Evolutionary conservation across 192 early-diverging fungal genomes (phyloP).

Genomic region (Lobosporangium transversale): DNA sequence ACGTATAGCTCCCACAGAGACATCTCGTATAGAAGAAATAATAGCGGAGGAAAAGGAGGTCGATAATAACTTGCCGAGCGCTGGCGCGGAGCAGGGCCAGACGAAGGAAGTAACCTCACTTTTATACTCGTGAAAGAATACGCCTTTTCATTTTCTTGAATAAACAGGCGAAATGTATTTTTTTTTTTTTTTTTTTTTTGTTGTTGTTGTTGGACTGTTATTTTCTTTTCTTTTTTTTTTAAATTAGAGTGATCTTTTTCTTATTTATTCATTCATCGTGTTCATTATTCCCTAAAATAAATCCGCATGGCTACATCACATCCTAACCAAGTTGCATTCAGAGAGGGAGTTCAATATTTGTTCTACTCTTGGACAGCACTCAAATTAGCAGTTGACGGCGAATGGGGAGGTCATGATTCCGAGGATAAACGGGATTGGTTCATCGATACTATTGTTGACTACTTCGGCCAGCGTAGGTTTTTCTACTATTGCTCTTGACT

Average conservation of each 20-base stretch:
- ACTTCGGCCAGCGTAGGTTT: slow-evolving; percentile 67
- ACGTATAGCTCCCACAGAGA: background rate
- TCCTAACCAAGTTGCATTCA: slow-evolving; percentile 63
- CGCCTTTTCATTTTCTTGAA: too few species aligned
- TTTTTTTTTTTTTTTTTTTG: too few species aligned
- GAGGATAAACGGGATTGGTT: slow-evolving; percentile 76
- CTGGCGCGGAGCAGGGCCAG: slow-evolving; percentile 17
- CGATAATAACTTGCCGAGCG: slow-evolving; percentile 8
- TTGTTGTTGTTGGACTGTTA: too few species aligned
- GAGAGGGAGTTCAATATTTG: slow-evolving; percentile 70
- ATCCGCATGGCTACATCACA: slow-evolving; percentile 38
- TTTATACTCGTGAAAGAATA: too few species aligned
- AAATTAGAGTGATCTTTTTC: slow-evolving; percentile 2
- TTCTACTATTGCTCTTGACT: background rate
- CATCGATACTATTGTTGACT: slow-evolving; percentile 69
- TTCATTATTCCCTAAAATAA: background rate
- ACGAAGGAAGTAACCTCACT: too few species aligned
- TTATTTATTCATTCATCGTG: background rate
- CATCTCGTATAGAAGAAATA: background rate
- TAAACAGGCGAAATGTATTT: too few species aligned
- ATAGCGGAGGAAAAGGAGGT: background rate
- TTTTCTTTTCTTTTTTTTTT: slow-evolving; percentile 19
- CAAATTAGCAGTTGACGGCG: slow-evolving; percentile 73
- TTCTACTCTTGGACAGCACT: slow-evolving; percentile 77
- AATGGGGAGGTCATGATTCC: slow-evolving; percentile 75